A percentile compares a stretch with the other conserved stretches of the same genome.
Evolutionary conservation across 306 rosid genomes (phyloP).

Genomic region (Corylus americana): DNA sequence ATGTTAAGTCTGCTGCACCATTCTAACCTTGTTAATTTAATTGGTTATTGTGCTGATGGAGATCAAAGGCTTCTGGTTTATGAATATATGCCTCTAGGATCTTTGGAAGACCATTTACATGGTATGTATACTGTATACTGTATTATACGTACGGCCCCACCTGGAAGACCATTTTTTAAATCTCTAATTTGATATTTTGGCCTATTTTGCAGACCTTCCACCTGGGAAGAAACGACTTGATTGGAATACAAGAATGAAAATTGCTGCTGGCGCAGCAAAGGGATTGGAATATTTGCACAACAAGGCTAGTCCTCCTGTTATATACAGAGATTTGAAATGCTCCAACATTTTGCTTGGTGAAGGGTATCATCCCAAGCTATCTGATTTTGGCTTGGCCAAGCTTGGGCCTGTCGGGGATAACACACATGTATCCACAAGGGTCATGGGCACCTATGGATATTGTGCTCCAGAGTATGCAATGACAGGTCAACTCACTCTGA

Average conservation of each 20-base stretch:
- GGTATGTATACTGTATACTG: constrained; percentile 43
- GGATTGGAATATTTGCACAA: constrained; percentile 91
- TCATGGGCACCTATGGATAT: constrained; percentile 93
- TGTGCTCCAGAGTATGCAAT: constrained; percentile 95
- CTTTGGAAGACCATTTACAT: constrained; percentile 88
- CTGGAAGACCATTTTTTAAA: background rate
- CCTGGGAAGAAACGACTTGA: constrained; percentile 72
- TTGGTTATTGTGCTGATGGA: constrained; percentile 96
- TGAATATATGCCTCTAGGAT: constrained; percentile 89
- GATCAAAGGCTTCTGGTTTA: constrained; percentile 97
- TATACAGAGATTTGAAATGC: constrained; percentile 88
- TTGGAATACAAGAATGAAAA: constrained; percentile 91
- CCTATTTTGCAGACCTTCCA: constrained; percentile 61
- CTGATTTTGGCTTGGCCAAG: constrained; percentile 94
- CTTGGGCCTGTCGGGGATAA: constrained; percentile 94
- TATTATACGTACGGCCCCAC: background rate
- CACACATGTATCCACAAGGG: constrained; percentile 94
- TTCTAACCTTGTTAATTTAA: constrained; percentile 85
- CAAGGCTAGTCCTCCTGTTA: constrained; percentile 95
- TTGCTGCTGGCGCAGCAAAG: constrained; percentile 90
- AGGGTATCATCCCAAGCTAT: constrained; percentile 82
- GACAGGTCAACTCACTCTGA: constrained; percentile 88
- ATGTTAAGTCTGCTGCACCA: constrained; percentile 95
- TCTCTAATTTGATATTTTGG: constrained; percentile 16
- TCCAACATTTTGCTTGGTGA: constrained; percentile 90